Evolutionary conservation across 139 green algal species (phyloP).

Genomic region (Edaphochlamys debaryana): DNA sequence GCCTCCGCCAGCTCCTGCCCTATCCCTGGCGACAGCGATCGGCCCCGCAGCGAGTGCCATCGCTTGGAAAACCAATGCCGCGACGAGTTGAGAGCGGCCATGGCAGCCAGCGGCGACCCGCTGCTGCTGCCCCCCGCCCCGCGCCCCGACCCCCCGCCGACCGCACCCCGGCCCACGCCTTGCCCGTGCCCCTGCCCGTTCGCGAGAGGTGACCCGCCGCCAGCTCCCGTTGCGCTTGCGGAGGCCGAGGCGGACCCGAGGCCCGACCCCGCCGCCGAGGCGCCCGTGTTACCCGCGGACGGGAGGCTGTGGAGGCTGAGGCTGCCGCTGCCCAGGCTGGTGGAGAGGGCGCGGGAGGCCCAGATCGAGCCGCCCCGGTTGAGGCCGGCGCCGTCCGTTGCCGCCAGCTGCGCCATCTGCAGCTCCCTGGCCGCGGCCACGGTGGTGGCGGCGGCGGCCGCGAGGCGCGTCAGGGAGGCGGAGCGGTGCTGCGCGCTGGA

Average conservation of each 20-base stretch:
- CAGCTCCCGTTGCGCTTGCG: no score
- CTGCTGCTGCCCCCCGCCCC: no score
- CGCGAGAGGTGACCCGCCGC: not conserved
- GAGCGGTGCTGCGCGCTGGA: slow-evolving; percentile 1
- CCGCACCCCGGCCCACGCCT: no score
- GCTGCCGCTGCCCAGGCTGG: slow-evolving; percentile 10
- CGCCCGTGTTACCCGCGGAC: not conserved
- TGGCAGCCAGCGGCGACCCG: not conserved
- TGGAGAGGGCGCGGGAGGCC: not conserved
- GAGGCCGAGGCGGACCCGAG: not conserved
- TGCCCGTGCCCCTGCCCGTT: no score
- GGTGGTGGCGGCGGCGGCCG: not conserved
- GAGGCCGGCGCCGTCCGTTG: not conserved
- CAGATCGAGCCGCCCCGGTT: not conserved
- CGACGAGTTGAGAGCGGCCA: no score
- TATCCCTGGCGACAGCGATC: not conserved
- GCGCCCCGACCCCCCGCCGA: no score
- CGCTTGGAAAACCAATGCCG: slow-evolving; percentile 17
- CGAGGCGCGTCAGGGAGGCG: slow-evolving; percentile 22
- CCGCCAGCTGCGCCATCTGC: not conserved
- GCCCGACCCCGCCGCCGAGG: not conserved
- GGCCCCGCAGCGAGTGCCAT: not conserved
- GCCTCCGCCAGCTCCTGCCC: slow-evolving; percentile 24
- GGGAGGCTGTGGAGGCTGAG: not conserved
- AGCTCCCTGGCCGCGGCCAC: not conserved